These are phyloP conservation scores for Apiospora kogelbergensis DNA, from an alignment of 2,329 filamentous ascomycete species.

Conservation along the genomic window DNA sequence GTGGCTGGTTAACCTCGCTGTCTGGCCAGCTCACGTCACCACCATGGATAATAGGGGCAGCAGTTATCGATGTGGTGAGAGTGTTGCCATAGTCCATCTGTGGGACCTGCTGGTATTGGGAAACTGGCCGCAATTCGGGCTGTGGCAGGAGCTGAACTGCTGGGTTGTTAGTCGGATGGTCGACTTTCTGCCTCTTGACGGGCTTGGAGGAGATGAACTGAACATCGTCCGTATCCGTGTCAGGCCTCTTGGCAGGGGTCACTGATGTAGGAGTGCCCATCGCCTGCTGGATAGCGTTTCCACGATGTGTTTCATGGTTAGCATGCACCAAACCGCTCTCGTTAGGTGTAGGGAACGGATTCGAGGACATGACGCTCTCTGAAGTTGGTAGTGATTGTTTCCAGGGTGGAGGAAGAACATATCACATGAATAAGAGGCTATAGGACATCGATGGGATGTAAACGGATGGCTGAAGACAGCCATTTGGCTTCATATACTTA, in stretches of 20 bases:
- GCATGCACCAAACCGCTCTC: not conserved
- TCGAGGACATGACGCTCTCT: not conserved
- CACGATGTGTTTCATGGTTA: not conserved
- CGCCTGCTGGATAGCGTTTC: not conserved
- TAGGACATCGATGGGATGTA: not conserved
- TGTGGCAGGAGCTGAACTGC: not conserved
- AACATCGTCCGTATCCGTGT: slow-evolving; percentile 36
- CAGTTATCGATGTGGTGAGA: not conserved
- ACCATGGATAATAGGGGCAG: not conserved
- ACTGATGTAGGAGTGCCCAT: not conserved
- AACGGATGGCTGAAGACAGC: not conserved
- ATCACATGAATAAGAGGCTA: not conserved
- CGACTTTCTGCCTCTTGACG: slow-evolving; percentile 38
- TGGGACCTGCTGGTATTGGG: not conserved
- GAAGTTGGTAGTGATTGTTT: not conserved
- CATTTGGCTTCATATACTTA: not conserved
- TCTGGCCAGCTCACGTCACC: not conserved
- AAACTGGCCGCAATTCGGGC: not conserved
- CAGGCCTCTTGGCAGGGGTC: slow-evolving; percentile 30
- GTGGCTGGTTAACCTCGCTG: not conserved
- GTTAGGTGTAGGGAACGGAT: not conserved
- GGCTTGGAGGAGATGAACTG: slow-evolving; percentile 45
- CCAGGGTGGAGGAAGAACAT: not conserved
- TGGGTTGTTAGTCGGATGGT: slow-evolving; percentile 9
- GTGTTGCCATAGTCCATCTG: not conserved